Evolutionary conservation across 2,329 filamentous ascomycete species (phyloP), one percentile per base, ranked within the genome.

Genomic region (Apiospora kogelbergensis): DNA sequence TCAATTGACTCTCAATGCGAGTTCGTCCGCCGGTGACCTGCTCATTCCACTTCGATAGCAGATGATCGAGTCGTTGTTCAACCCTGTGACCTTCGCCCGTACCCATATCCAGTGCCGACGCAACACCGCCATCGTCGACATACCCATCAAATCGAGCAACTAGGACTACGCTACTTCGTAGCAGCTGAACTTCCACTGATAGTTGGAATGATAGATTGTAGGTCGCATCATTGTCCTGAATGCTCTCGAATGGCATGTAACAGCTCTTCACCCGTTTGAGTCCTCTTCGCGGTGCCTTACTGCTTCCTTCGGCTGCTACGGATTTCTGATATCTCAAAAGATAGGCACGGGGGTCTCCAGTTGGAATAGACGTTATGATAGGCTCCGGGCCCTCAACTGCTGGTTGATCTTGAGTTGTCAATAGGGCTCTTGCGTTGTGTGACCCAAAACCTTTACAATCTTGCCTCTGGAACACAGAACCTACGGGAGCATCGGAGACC

Each of bases 251-350:
- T 13, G 77, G 78, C 68, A 78, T 53, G 20, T 78, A 72, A 60
- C 68, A 73, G 40, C 76, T 78, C 67, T 78, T 78, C 33, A 74
- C 13, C 30, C 76, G 75, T 53, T 73, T 75, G 37, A 73, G 33
- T 57, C 74, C 78, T 69, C 40, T 74, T 33, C 69, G 70, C 22
- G 68, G 72, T 20, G 67, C 37, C 11, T 37, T 48, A 11, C n/a
- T 60, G 3, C 13, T 68, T 40, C 69, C 71, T 24, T 70, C 72
- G 42, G 71, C 71, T 45, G 72, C 72, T 44, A 75, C 44, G 11
- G 76, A 78, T 65, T 77, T 79, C 67, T 79, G 77, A 60, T 76
- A 72, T 11, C 77, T 76, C 24, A 78, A 66, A 26, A 79, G 74
- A 66, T 79, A 79, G 26, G 77, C 76, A 66, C 77, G 73, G 30